A percentile compares a stretch with the other conserved stretches of the same genome.
Conservation (phyloP, 805 yeast genomes). For the Cyberlindnera suaveolens region DNA sequence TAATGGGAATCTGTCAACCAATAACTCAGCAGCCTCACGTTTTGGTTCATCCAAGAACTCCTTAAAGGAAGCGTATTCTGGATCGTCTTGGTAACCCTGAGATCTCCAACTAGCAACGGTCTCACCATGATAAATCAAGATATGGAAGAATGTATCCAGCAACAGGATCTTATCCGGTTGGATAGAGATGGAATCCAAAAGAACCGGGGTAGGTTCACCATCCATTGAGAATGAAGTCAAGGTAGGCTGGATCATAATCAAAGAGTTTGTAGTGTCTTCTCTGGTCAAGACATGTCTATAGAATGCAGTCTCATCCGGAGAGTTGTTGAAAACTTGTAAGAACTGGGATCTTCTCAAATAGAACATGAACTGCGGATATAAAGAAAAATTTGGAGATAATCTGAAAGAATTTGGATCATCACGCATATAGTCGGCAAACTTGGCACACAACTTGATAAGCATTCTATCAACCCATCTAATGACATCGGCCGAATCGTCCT, state of each 20-base stretch:
- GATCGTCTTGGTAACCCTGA: constrained; percentile 87
- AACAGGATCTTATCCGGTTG: constrained; percentile 82
- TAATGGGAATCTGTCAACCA: constrained; percentile 92
- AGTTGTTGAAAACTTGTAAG: constrained; percentile 91
- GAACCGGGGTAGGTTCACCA: constrained; percentile 66
- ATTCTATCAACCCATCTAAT: constrained; percentile 93
- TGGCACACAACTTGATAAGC: constrained; percentile 82
- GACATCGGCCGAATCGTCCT: constrained; percentile 89
- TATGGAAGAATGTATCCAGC: constrained; percentile 94
- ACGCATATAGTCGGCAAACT: constrained; percentile 88
- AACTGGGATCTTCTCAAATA: constrained; percentile 95
- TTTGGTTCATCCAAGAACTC: constrained; percentile 83
- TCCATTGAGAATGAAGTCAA: constrained; percentile 79
- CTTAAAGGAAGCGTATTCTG: constrained; percentile 84
- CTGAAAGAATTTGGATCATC: constrained; percentile 80
- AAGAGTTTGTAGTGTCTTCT: constrained; percentile 87
- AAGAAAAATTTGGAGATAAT: constrained; percentile 73
- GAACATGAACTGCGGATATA: constrained; percentile 94
- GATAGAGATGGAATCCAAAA: constrained; percentile 88
- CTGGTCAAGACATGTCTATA: constrained; percentile 87
- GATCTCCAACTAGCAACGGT: constrained; percentile 95
- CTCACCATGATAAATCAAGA: constrained; percentile 91
- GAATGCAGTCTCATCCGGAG: constrained; percentile 98
- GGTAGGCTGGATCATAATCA: constrained; percentile 97
- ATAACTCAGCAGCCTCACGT: constrained; percentile 84